A percentile compares a stretch with the other conserved stretches of the same genome.
phyloP scores from a whole-genome alignment of 495 filamentous ascomycete genomes.

The Xanthoparmelia taractica region DNA sequence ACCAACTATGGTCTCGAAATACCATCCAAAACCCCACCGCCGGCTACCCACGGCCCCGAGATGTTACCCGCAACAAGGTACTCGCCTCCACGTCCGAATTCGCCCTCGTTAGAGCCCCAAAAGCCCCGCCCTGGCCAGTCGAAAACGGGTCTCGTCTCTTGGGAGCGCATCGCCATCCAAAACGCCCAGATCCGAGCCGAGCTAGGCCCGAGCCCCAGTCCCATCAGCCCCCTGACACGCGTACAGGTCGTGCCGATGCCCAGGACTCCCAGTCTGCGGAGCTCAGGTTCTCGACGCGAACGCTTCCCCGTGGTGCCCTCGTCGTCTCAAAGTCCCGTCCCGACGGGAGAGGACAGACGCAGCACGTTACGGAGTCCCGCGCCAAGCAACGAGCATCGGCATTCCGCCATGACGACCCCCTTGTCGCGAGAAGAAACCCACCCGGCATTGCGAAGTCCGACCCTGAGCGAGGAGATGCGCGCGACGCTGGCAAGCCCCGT shows the following conservation, averaged over 20 bases:
- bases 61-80: conserved; percentile 9
- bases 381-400: background rate
- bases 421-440: background rate
- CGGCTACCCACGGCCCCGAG: background rate
- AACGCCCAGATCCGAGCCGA: conserved; percentile 18
- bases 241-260: background rate
- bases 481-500: background rate
- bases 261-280: background rate
- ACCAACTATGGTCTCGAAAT: conserved; percentile 8
- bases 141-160: conserved; percentile 14
- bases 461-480: background rate
- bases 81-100: conserved; percentile 12
- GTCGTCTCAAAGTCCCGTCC: background rate
- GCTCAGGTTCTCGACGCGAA: background rate
- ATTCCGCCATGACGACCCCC: background rate
- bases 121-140: conserved; percentile 7
- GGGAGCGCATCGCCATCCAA: conserved; percentile 24
- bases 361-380: background rate
- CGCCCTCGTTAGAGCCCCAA: conserved; percentile 1
- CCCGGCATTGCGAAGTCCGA: background rate
- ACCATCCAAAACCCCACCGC: conserved; percentile 1
- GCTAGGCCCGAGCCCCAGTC: conserved; percentile 9
- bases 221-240: conserved; percentile 17
- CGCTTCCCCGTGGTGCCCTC: background rate
- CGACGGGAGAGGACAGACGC: background rate